phyloP scores from a whole-genome alignment of 306 rosid species.

The Prosopis cineraria region DNA sequence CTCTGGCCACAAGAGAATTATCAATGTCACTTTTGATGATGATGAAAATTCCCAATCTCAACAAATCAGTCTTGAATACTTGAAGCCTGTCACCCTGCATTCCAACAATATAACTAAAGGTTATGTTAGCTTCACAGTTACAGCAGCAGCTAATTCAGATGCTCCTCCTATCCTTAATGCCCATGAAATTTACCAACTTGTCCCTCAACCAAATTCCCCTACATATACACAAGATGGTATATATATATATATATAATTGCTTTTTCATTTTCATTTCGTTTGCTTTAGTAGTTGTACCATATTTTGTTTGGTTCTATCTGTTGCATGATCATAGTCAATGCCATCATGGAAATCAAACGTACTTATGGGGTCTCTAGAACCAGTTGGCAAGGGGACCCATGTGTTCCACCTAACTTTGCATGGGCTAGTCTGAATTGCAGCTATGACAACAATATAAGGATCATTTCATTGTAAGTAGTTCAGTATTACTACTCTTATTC shows the following conservation, averaged over 20 bases:
- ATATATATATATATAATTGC: no score
- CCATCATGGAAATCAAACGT: constrained; percentile 11
- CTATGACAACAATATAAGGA: constrained; percentile 25
- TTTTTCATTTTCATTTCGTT: not conserved
- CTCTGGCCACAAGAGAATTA: no score
- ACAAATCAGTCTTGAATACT: constrained; percentile 25
- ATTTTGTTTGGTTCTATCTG: not conserved
- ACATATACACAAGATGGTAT: not conserved
- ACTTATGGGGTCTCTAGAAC: no score
- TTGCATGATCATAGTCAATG: not conserved
- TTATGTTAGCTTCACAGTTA: not conserved
- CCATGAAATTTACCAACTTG: not conserved
- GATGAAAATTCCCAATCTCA: not conserved
- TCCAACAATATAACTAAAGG: not conserved
- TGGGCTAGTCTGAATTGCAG: no score
- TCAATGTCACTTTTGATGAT: constrained; percentile 22
- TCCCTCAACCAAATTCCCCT: not conserved
- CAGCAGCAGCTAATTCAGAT: constrained; percentile 12
- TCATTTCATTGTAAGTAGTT: constrained; percentile 38
- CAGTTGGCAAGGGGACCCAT: no score
- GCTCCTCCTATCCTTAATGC: constrained; percentile 54
- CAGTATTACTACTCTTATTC: not conserved
- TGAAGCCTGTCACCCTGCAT: not conserved
- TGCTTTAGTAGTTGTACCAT: not conserved
- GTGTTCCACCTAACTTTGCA: no score